phyloP scores from a whole-genome alignment of 257 asterid species.

The Solanum infundibuliforme region DNA sequence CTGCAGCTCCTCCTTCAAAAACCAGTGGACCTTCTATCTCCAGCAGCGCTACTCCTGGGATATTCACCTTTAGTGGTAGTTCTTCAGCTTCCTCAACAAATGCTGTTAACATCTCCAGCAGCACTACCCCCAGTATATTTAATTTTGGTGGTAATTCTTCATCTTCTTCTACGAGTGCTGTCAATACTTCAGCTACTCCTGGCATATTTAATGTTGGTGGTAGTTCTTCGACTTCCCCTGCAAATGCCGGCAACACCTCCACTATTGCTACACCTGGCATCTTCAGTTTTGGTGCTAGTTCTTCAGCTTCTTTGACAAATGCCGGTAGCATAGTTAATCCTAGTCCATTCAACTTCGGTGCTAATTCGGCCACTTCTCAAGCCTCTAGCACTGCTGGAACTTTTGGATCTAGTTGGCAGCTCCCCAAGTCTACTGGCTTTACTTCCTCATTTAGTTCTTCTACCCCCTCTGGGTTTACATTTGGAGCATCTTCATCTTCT shows the following conservation, averaged over 20 bases:
- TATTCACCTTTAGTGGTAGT: constrained; percentile 26
- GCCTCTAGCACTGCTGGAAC: background rate
- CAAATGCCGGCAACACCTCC: constrained; percentile 19
- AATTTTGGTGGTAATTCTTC: constrained; percentile 21
- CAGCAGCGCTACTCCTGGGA: constrained; percentile 16
- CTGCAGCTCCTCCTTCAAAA: constrained; percentile 4
- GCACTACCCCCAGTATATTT: constrained; percentile 21
- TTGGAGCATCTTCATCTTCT: constrained; percentile 40
- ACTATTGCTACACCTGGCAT: constrained; percentile 22
- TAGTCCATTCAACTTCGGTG: constrained; percentile 15
- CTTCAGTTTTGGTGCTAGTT: constrained; percentile 14
- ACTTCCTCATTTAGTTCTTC: constrained; percentile 36
- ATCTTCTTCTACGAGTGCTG: background rate
- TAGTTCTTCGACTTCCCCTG: constrained; percentile 16
- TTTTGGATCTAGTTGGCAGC: constrained; percentile 36
- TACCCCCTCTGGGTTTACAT: constrained; percentile 37
- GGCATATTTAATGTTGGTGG: constrained; percentile 13
- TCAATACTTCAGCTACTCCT: background rate
- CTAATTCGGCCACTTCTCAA: background rate
- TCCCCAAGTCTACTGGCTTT: constrained; percentile 20
- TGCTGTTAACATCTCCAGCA: constrained; percentile 22
- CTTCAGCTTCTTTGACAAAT: constrained; percentile 1
- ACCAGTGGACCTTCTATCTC: background rate
- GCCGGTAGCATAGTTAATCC: background rate
- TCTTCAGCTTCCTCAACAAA: constrained; percentile 27